Evolutionary conservation across 257 asterid species (phyloP), one percentile per base, ranked within the genome.

Genomic region (Penstemon davidsonii): DNA sequence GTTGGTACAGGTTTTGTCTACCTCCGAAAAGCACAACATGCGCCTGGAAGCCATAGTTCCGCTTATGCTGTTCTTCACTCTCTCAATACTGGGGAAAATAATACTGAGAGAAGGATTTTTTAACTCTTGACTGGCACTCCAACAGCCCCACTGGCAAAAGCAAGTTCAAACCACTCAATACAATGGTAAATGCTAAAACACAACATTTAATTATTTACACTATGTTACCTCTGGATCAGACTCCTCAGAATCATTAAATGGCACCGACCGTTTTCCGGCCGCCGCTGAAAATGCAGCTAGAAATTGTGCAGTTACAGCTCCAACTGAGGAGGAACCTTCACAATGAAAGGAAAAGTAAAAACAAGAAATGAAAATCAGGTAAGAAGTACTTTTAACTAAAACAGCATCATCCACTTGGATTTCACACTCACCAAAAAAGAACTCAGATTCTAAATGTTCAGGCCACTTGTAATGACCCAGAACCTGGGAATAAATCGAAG

Each of bases 271-370:
- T 76, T 91, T 91, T 76, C 97, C 97, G 75, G 88, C 83, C 51
- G 96, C 97, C 71, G 95, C 91, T 64, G 97, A 87, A 83, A 91
- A 91, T 76, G 96, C 94, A 77, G 97, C 97, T 64, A 91, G 78
- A 79, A 91, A 88, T 64, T 80, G 88, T 54, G 95, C 85, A 75
- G 82, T 87, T 53, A 91, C 80, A 54, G 90, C 41, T 62, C 97
- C 97, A 73, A 91, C 81, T 0, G 97, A 91, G 57, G 97, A 91
- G 39, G 96, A 78, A 75, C 95, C 97, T 91, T 79, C 64, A 69
- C 42, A 66, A 60, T 7, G 64, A 53, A 49, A 13, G 62, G 46
- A 46, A 69, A 71, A 44, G 62, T 13, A 49, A 55, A 50, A 61
- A 42, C 41, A 71, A 62, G 49, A 47, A 19, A 53, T 62, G 40